Evolutionary conservation across 345 rosid genomes (phyloP).

Genomic region (Bruguiera gymnorhiza): DNA sequence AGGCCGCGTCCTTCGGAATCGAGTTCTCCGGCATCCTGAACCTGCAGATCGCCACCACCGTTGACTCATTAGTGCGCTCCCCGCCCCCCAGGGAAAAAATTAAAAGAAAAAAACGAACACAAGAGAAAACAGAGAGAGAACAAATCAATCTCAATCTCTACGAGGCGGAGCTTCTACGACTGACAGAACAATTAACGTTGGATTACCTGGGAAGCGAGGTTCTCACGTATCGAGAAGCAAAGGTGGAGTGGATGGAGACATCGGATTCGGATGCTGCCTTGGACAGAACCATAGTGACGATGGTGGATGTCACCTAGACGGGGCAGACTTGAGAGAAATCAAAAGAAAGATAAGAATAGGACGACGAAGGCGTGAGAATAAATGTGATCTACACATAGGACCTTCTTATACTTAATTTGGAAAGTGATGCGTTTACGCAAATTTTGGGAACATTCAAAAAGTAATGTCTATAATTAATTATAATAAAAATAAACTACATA

Average conservation of each 20-base stretch:
- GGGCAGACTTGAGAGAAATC: background rate
- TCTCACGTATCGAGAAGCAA: conserved; percentile 28
- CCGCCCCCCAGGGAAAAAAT: too few species aligned
- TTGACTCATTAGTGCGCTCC: too few species aligned
- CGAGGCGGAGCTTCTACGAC: too few species aligned
- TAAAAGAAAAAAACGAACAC: background rate
- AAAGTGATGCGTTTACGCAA: too few species aligned
- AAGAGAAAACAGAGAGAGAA: too few species aligned
- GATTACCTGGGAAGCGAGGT: conserved; percentile 21
- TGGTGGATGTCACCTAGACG: background rate
- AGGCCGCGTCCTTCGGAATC: conserved; percentile 35
- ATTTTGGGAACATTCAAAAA: too few species aligned
- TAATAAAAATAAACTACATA: too few species aligned
- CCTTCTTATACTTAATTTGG: too few species aligned
- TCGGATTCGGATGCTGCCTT: conserved; percentile 14
- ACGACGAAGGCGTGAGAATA: background rate
- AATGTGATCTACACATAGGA: background rate
- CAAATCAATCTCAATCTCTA: too few species aligned
- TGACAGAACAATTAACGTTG: too few species aligned
- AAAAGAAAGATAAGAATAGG: background rate
- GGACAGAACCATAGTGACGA: conserved; percentile 22
- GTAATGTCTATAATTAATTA: too few species aligned
- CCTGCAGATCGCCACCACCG: conserved; percentile 9
- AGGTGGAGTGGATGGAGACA: conserved; percentile 26
- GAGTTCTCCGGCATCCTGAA: conserved; percentile 26